These are phyloP conservation scores for Mucor lusitanicus DNA, from an alignment of 371 early-diverging fungal genomes.

Conservation along the genomic window DNA sequence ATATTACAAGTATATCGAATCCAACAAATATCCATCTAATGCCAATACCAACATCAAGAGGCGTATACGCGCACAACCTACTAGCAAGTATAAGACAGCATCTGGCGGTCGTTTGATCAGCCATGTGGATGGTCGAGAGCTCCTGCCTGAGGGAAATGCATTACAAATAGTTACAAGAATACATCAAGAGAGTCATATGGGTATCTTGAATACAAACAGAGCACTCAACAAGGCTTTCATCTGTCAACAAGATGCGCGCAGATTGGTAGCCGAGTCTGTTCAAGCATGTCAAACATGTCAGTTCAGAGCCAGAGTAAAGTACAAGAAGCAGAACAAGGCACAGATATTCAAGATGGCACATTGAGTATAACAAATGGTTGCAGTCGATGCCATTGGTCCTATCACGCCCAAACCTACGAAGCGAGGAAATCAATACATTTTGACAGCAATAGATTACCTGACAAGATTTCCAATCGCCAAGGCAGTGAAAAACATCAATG, in stretches of 20 bases:
- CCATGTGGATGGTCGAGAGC: neutral
- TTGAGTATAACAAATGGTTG: conserved; percentile 17
- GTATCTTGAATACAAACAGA: neutral
- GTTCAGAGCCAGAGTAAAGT: conserved; percentile 8
- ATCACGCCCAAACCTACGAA: neutral
- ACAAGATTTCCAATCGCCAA: conserved; percentile 24
- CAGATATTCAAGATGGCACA: neutral
- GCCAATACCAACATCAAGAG: too few species aligned
- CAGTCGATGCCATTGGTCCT: conserved; percentile 27
- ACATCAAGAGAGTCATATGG: conserved; percentile 24
- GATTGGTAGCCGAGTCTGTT: conserved; percentile 25
- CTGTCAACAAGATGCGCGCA: conserved; percentile 9
- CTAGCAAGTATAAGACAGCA: too few species aligned
- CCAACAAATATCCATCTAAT: too few species aligned
- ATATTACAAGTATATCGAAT: too few species aligned
- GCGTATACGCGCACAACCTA: too few species aligned
- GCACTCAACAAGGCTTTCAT: conserved; percentile 1
- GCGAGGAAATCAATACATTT: conserved; percentile 20
- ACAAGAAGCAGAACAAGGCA: conserved; percentile 18
- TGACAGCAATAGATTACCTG: conserved; percentile 24
- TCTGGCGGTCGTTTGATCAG: too few species aligned
- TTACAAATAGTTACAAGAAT: neutral
- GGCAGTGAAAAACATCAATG: conserved; percentile 20
- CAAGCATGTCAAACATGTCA: conserved; percentile 5
- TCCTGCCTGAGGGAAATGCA: conserved; percentile 10